Evolutionary conservation across 257 asterid genomes (phyloP).

Genomic region (Orobanche coerulescens): DNA sequence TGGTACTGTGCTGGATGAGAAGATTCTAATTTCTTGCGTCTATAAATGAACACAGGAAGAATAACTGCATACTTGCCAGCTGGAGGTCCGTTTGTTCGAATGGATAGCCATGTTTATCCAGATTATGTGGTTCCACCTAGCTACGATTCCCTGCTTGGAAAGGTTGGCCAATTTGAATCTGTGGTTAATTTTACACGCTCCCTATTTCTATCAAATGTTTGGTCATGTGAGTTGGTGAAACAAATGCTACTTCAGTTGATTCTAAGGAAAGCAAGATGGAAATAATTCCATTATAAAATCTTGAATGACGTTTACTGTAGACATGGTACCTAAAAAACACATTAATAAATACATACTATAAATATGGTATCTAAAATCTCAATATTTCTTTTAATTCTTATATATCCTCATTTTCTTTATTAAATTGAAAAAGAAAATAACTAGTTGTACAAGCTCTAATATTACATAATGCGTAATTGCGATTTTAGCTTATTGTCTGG

Average conservation of each 20-base stretch:
- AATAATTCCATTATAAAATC: neutral
- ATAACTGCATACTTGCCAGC: conserved; percentile 90
- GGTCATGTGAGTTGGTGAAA: conserved; percentile 2
- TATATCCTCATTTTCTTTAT: neutral
- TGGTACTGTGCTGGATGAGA: neutral
- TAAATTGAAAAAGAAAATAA: neutral
- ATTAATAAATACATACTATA: no score
- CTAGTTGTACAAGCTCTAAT: conserved; percentile 17
- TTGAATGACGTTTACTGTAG: neutral
- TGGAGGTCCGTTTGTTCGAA: conserved; percentile 97
- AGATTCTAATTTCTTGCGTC: conserved; percentile 10
- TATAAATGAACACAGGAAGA: conserved; percentile 67
- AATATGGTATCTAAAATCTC: no score
- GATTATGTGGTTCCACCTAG: conserved; percentile 99
- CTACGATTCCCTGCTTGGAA: conserved; percentile 96
- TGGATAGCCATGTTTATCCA: conserved; percentile 99
- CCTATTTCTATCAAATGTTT: neutral
- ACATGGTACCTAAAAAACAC: no score
- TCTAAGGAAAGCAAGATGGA: conserved; percentile 4
- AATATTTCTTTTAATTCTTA: neutral
- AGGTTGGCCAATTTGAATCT: conserved; percentile 39
- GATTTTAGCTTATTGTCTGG: conserved; percentile 85
- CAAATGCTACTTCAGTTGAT: neutral
- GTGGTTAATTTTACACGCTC: neutral
- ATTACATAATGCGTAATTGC: conserved; percentile 9